Evolutionary conservation across 208 protist species (phyloP).

Genomic region (Wallacemonas collosoma): DNA sequence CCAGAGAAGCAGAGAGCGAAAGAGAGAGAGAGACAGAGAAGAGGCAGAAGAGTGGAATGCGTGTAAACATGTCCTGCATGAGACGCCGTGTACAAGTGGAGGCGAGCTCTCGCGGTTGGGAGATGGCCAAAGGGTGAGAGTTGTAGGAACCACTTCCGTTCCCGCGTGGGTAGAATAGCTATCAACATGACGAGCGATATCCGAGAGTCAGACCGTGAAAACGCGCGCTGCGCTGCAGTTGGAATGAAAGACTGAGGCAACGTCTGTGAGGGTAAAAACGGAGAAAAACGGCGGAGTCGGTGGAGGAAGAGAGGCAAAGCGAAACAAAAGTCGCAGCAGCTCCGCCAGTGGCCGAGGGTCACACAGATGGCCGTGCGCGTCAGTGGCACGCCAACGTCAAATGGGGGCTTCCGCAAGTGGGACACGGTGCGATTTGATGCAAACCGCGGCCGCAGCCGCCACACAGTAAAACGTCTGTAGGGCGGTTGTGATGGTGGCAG

Average conservation of each 20-base stretch:
- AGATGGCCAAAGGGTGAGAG: too few species aligned
- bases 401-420: conserved; percentile 29
- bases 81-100: too few species aligned
- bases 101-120: too few species aligned
- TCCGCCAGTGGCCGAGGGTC: background rate
- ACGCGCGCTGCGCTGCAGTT: too few species aligned
- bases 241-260: too few species aligned
- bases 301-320: background rate
- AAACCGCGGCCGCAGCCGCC: conserved; percentile 43
- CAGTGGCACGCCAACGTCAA: conserved; percentile 17
- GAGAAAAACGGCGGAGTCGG: background rate
- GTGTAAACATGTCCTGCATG: background rate
- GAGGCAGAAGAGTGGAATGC: background rate
- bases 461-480: conserved; percentile 70
- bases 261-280: background rate
- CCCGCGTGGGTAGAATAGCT: too few species aligned
- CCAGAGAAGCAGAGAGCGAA: background rate
- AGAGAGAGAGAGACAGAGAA: background rate
- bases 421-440: conserved; percentile 43
- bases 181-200: too few species aligned
- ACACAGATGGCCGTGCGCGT: background rate
- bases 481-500: conserved; percentile 57
- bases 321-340: background rate
- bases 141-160: too few species aligned
- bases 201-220: too few species aligned